These are phyloP conservation scores for Phialophora tarda DNA, from an alignment of 2,329 filamentous ascomycete genomes.

Conservation along the genomic window DNA sequence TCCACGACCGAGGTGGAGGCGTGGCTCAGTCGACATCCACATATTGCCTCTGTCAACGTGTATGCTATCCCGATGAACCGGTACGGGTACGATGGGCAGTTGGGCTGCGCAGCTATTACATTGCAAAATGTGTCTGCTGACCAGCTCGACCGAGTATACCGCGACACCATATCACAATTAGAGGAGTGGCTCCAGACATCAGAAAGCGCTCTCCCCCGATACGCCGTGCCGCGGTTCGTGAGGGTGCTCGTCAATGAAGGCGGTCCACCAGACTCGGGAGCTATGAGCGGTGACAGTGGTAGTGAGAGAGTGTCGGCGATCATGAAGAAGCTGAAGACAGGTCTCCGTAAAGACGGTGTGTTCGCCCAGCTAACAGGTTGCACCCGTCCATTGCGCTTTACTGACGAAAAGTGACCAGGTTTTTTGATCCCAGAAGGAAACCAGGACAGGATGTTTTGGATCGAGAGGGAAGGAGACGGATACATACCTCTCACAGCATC, in stretches of 20 bases:
- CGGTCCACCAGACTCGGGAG: conserved; percentile 15
- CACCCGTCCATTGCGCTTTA: neutral
- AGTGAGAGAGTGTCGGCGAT: conserved; percentile 26
- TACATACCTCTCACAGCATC: conserved; percentile 18
- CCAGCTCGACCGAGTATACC: neutral
- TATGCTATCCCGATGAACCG: conserved; percentile 37
- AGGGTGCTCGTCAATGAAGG: conserved; percentile 25
- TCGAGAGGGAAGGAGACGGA: conserved; percentile 23
- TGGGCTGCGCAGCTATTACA: conserved; percentile 32
- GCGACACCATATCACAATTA: conserved; percentile 23
- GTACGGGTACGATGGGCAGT: conserved; percentile 34
- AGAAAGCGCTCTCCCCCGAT: conserved; percentile 28
- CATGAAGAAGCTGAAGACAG: conserved; percentile 27
- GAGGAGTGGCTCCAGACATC: conserved; percentile 25
- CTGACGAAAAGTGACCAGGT: conserved; percentile 4
- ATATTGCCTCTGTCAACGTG: conserved; percentile 36
- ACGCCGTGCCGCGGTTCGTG: conserved; percentile 33
- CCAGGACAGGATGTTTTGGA: conserved; percentile 22
- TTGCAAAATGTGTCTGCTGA: conserved; percentile 8
- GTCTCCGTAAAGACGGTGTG: conserved; percentile 25
- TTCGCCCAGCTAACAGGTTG: neutral
- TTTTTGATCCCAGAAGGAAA: conserved; percentile 20
- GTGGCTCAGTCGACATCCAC: conserved; percentile 33
- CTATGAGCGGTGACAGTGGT: conserved; percentile 19
- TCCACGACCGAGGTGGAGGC: conserved; percentile 73